These are phyloP conservation scores for Perkinsela sp. DNA, from an alignment of 208 protist species.

Conservation along the genomic window DNA sequence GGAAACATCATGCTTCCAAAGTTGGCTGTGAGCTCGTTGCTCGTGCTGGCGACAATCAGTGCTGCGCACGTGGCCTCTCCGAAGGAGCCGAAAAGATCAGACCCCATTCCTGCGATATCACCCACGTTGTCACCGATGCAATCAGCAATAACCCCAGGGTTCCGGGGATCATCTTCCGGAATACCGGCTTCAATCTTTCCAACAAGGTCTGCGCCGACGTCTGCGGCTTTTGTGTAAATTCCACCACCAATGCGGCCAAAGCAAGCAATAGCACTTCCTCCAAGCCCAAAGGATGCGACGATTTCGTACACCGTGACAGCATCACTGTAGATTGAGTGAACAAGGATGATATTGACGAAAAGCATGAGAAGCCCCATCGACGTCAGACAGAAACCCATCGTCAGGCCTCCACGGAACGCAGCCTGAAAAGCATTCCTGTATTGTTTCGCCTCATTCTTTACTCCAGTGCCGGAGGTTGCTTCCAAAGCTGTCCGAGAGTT, in stretches of 20 bases:
- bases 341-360: constrained; percentile 35
- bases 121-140: constrained; percentile 82
- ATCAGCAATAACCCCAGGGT: constrained; percentile 79
- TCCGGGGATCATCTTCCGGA: constrained; percentile 80
- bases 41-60: constrained; percentile 31
- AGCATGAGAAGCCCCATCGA: constrained; percentile 40
- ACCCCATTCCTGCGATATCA: constrained; percentile 74
- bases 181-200: constrained; percentile 80
- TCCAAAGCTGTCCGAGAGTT: constrained; percentile 48
- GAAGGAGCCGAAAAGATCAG: constrained; percentile 80
- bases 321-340: constrained; percentile 12
- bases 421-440: constrained; percentile 34
- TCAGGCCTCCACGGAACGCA: constrained; percentile 49
- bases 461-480: constrained; percentile 21
- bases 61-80: constrained; percentile 75
- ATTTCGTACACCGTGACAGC: constrained; percentile 32
- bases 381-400: constrained; percentile 52
- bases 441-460: constrained; percentile 15
- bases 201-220: constrained; percentile 77
- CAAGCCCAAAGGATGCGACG: constrained; percentile 75
- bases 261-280: constrained; percentile 72
- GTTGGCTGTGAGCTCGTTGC: constrained; percentile 15
- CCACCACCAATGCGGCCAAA: constrained; percentile 79
- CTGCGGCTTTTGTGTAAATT: constrained; percentile 81
- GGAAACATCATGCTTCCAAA: constrained; percentile 63